Evolutionary conservation across 352 stramenopile species (phyloP), one percentile per base, ranked within the genome.

Genomic region (Globisporangium splendens): DNA sequence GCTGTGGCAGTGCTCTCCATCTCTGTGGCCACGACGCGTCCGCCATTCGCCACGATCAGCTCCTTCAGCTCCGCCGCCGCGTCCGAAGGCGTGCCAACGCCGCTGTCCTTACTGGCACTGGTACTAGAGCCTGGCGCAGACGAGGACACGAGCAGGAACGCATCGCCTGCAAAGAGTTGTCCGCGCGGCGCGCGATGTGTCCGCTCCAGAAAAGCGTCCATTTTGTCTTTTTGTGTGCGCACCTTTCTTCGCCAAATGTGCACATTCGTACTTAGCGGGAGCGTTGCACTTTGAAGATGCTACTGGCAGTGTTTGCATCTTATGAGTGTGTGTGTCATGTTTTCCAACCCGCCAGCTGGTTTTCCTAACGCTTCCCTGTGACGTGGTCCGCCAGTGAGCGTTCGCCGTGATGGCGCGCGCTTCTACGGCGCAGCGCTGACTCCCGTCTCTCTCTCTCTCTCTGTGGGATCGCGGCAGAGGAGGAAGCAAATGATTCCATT

Each of bases 141-240:
- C 13, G 21, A 50, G 4, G 15, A 22, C 38, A 62, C 22, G 20
- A 81, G 56, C 58, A 75, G 44, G 54, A 68, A 69, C 38, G 69
- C 56, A 38, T 83, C 68, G 51, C 50, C 43, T 35, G 50, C 57
- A 51, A 86, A 86, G 47, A 88, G 68, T 52, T 56, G 66, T 21
- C 43, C 39, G 33, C 49, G 44, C 13, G 51, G 44, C 14, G 50
- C 38, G 12, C 66, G 63, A 13, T 56, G 56, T 39, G 52, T 66
- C 18, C 73, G 78, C 55, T 72, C 63, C 2, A 88, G 46, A 59
- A 88, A 90, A 11, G 76, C 78, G 59, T 90, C 78, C 80, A 90
- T 90, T 35, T 12, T 44, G 12, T 42, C 24, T 51, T 15, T 31
- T 31, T 5, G 28, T n/a, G n/a, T n/a, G n/a, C n/a, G n/a, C n/a